Percentiles rank a stretch among this genome's conserved stretches.
Evolutionary conservation across 106 monocot species (phyloP).

Genomic region (Chionographis japonica): DNA sequence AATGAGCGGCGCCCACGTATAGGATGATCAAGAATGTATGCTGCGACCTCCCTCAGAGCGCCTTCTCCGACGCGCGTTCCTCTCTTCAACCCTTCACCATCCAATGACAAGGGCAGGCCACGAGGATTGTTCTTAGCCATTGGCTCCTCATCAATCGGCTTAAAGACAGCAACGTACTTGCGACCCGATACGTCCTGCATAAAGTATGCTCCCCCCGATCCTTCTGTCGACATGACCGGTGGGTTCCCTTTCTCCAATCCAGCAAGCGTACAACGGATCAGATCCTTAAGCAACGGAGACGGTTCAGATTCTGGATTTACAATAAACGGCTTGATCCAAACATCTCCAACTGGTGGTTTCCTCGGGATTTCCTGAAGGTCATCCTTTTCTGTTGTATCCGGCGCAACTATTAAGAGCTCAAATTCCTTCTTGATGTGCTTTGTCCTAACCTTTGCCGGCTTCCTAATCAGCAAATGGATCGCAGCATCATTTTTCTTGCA

Average conservation of each 20-base stretch:
- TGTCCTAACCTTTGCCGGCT: constrained; percentile 48
- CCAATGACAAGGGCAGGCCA: constrained; percentile 60
- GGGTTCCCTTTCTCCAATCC: constrained; percentile 57
- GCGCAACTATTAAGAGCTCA: constrained; percentile 38
- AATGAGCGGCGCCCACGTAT: constrained; percentile 32
- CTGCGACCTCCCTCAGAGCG: constrained; percentile 81
- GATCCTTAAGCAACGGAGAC: constrained; percentile 23
- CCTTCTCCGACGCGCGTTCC: constrained; percentile 84
- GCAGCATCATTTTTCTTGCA: constrained; percentile 43
- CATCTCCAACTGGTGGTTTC: background rate
- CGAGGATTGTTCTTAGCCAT: constrained; percentile 84
- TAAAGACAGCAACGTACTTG: constrained; percentile 58
- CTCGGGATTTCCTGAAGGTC: background rate
- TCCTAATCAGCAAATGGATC: constrained; percentile 55
- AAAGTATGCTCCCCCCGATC: constrained; percentile 81
- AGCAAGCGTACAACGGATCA: constrained; percentile 31
- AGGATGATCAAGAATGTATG: constrained; percentile 79
- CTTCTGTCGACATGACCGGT: constrained; percentile 63
- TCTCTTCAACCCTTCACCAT: constrained; percentile 82
- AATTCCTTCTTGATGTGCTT: constrained; percentile 41
- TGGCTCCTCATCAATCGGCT: constrained; percentile 80
- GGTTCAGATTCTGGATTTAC: constrained; percentile 48
- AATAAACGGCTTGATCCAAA: constrained; percentile 52
- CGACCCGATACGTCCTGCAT: constrained; percentile 55
- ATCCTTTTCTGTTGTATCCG: constrained; percentile 7